Evolutionary conservation across 345 rosid species (phyloP).

Genomic region (Populus euphratica): DNA sequence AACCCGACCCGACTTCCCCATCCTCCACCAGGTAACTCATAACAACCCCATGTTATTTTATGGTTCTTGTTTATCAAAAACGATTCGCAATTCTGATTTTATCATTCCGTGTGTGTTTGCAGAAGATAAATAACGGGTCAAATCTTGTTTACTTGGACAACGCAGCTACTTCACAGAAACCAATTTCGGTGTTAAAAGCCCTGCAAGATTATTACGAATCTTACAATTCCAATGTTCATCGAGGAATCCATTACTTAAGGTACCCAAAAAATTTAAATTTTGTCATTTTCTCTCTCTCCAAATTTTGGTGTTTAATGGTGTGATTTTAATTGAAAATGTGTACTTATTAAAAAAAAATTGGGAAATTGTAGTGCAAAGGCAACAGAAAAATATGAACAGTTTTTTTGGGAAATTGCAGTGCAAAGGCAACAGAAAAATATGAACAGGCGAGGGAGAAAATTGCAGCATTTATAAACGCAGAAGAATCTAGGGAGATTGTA

Average conservation of each 20-base stretch:
- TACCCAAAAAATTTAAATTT: neutral
- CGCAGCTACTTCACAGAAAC: slow-evolving; percentile 98
- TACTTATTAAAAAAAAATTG: no score
- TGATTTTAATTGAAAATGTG: neutral
- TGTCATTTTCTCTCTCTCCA: neutral
- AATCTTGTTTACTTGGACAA: slow-evolving; percentile 87
- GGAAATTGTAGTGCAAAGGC: slow-evolving; percentile 65
- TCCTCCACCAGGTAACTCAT: slow-evolving; percentile 67
- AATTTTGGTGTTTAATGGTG: neutral
- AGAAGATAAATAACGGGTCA: slow-evolving; percentile 71
- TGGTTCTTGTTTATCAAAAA: neutral
- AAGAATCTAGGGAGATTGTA: slow-evolving; percentile 64
- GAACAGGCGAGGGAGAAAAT: slow-evolving; percentile 91
- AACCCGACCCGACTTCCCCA: slow-evolving; percentile 74
- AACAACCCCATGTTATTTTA: neutral
- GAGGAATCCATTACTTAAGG: slow-evolving; percentile 89
- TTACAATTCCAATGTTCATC: slow-evolving; percentile 82
- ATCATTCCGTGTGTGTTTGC: slow-evolving; percentile 7
- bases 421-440: slow-evolving; percentile 85
- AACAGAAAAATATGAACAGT: slow-evolving; percentile 79
- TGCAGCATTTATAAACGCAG: slow-evolving; percentile 75
- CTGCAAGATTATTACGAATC: slow-evolving; percentile 66
- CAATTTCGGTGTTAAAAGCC: slow-evolving; percentile 61
- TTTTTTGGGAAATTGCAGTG: slow-evolving; percentile 42
- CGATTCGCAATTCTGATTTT: neutral